Percentiles rank a stretch among this genome's conserved stretches.
These are phyloP conservation scores for Gaeumannomyces sp. DNA, from an alignment of 2,329 filamentous ascomycete genomes.

Conservation along the genomic window DNA sequence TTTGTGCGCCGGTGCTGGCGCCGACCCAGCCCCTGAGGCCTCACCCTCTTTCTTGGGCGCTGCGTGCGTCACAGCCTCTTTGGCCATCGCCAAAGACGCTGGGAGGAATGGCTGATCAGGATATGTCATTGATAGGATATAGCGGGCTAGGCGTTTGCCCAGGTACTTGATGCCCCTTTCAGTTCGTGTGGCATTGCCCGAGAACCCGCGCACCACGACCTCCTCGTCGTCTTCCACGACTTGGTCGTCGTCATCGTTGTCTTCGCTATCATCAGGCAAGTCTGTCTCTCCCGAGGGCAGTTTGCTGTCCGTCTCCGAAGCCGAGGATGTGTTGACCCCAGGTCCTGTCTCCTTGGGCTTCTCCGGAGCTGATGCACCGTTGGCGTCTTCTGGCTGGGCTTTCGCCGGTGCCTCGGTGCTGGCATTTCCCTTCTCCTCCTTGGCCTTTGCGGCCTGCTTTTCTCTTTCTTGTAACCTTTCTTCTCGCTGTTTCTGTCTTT, in stretches of 20 bases:
- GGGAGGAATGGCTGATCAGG: constrained; percentile 88
- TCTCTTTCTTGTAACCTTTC: background rate
- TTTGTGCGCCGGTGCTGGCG: constrained; percentile 36
- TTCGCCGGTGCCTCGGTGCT: constrained; percentile 9
- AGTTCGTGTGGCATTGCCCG: constrained; percentile 83
- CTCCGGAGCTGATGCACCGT: constrained; percentile 14
- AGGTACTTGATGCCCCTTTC: constrained; percentile 96
- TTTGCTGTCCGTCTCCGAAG: background rate
- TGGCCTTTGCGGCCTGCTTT: constrained; percentile 12
- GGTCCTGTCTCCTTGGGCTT: background rate
- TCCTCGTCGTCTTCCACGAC: constrained; percentile 70
- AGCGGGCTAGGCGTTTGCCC: constrained; percentile 88
- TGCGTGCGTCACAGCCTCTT: constrained; percentile 33
- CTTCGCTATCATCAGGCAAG: constrained; percentile 18
- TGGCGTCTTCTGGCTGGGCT: constrained; percentile 15
- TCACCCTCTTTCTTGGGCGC: background rate
- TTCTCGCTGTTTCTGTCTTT: constrained; percentile 19
- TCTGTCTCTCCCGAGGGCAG: background rate
- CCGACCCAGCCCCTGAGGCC: background rate
- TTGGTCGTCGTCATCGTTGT: constrained; percentile 29
- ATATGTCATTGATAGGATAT: constrained; percentile 82
- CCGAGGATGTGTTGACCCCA: background rate
- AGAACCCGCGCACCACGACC: constrained; percentile 83
- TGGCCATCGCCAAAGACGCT: constrained; percentile 40
- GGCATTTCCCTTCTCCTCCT: constrained; percentile 10